These are phyloP conservation scores for Gossypium arboreum DNA, from an alignment of 345 rosid genomes.

Conservation along the genomic window DNA sequence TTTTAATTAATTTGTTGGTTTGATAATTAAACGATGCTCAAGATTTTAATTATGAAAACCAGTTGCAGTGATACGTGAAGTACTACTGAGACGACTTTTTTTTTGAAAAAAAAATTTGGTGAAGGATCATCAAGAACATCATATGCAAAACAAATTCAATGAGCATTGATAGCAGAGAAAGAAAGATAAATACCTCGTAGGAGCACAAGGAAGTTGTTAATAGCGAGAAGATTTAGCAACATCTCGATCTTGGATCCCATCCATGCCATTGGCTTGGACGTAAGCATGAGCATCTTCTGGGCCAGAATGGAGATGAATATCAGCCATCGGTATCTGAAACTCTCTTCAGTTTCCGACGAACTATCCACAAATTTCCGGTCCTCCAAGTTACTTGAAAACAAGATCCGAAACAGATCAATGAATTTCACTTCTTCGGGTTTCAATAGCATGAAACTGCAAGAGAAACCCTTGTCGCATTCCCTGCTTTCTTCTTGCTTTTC, in stretches of 20 bases:
- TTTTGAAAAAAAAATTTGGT: no score
- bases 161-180: not conserved
- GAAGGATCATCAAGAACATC: no score
- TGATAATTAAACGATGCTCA: not conserved
- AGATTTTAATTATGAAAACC: not conserved
- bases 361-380: slow-evolving; percentile 45
- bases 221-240: slow-evolving; percentile 43
- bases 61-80: not conserved
- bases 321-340: slow-evolving; percentile 55
- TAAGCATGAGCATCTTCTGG: slow-evolving; percentile 40
- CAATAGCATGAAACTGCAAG: slow-evolving; percentile 46
- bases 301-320: slow-evolving; percentile 50
- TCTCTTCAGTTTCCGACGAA: slow-evolving; percentile 32
- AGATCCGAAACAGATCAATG: slow-evolving; percentile 43
- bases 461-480: slow-evolving; percentile 40
- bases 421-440: slow-evolving; percentile 52
- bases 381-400: slow-evolving; percentile 36
- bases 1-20: not conserved
- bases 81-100: no score
- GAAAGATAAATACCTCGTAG: slow-evolving; percentile 25
- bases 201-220: slow-evolving; percentile 36
- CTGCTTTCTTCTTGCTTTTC: slow-evolving; percentile 18
- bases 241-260: slow-evolving; percentile 48
- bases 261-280: slow-evolving; percentile 38
- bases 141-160: not conserved